phyloP scores from a whole-genome alignment of 2,329 filamentous ascomycete genomes.

The Calonectria fujianensis region DNA sequence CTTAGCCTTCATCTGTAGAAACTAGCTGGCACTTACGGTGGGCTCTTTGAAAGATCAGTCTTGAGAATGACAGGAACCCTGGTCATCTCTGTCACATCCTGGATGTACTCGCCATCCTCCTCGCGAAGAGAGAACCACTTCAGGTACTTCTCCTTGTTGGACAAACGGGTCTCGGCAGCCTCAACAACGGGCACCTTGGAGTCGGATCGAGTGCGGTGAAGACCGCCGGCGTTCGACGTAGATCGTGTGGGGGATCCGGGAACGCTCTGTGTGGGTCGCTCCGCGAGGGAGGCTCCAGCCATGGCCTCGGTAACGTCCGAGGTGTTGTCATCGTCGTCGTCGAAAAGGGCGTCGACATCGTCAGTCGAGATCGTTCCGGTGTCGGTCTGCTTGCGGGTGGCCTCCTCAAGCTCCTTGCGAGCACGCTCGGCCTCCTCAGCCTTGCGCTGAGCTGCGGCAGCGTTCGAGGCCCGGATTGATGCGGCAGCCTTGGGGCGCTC shows the following conservation, averaged over 20 bases:
- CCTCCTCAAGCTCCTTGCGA: constrained; percentile 92
- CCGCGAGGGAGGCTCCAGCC: constrained; percentile 90
- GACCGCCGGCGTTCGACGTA: constrained; percentile 78
- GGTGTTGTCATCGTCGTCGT: constrained; percentile 91
- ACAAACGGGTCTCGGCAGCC: constrained; percentile 85
- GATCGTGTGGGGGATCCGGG: constrained; percentile 92
- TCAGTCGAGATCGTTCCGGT: constrained; percentile 95
- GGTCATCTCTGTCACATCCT: constrained; percentile 98
- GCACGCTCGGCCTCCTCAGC: constrained; percentile 88
- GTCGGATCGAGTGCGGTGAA: constrained; percentile 94
- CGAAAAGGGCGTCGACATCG: constrained; percentile 95
- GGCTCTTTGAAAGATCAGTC: constrained; percentile 98
- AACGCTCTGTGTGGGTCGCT: constrained; percentile 95
- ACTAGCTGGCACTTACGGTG: constrained; percentile 86
- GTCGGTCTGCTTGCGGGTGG: constrained; percentile 93
- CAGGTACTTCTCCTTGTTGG: constrained; percentile 97
- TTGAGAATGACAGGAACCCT: constrained; percentile 98
- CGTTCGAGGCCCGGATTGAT: constrained; percentile 83
- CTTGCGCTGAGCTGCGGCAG: constrained; percentile 84
- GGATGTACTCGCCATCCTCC: constrained; percentile 95
- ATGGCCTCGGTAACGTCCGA: constrained; percentile 94
- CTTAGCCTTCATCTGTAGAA: constrained; percentile 8
- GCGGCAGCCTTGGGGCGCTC: constrained; percentile 91
- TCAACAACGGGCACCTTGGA: constrained; percentile 89
- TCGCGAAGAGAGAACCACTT: constrained; percentile 92